phyloP scores from a whole-genome alignment of 2,329 filamentous ascomycete species.

The Lasiodiplodia theobromae region DNA sequence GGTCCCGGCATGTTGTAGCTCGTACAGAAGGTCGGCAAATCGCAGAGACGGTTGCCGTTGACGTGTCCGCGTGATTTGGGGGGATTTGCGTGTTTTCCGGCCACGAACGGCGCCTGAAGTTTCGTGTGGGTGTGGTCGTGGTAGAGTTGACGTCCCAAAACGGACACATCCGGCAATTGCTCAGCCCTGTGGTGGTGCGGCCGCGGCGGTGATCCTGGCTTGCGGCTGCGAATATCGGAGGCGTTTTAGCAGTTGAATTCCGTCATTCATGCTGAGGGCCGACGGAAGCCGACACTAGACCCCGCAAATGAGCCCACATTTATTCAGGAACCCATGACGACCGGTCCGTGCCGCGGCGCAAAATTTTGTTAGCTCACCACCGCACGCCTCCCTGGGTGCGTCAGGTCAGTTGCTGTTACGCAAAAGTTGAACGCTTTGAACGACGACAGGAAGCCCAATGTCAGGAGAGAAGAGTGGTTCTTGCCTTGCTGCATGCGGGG shows the following conservation, averaged over 20 bases:
- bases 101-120: neutral
- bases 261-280: slow-evolving; percentile 10
- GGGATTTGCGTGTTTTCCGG: neutral
- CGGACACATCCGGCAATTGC: neutral
- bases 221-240: slow-evolving; percentile 20
- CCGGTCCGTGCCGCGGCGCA: slow-evolving; percentile 26
- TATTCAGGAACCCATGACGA: slow-evolving; percentile 23
- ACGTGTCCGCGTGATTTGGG: neutral
- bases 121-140: neutral
- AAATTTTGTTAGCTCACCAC: slow-evolving; percentile 25
- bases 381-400: neutral
- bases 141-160: neutral
- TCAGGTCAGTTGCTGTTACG: slow-evolving; percentile 23
- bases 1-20: neutral
- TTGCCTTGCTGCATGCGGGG: slow-evolving; percentile 23
- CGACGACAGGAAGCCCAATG: neutral
- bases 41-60: neutral
- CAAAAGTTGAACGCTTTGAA: slow-evolving; percentile 21
- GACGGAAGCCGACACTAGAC: slow-evolving; percentile 16
- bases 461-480: slow-evolving; percentile 26
- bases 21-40: neutral
- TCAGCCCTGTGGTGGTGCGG: slow-evolving; percentile 11
- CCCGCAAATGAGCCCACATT: slow-evolving; percentile 27
- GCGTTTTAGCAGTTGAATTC: neutral
- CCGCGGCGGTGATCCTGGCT: slow-evolving; percentile 7